Conservation (phyloP, 257 asterid species). For the Gynochthodes officinalis region DNA sequence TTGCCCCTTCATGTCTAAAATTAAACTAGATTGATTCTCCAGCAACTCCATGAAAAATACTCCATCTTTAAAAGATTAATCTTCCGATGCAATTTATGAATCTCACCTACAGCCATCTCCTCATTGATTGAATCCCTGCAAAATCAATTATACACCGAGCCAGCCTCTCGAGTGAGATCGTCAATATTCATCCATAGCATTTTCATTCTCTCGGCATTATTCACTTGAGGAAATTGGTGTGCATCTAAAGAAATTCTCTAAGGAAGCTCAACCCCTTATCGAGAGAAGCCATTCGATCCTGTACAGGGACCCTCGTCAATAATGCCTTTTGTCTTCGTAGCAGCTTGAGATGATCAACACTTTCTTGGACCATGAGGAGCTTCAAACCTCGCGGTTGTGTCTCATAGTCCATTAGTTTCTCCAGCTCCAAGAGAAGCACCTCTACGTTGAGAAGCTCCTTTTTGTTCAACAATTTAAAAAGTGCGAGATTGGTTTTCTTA, state of each 20-base stretch:
- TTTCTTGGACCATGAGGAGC: neutral
- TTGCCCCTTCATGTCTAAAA: neutral
- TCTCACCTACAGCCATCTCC: neutral
- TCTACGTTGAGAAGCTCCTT: neutral
- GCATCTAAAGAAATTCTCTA: neutral
- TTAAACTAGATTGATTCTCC: neutral
- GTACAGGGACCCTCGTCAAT: neutral
- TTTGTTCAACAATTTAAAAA: conserved; percentile 1
- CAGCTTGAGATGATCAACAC: neutral
- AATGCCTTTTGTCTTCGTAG: neutral
- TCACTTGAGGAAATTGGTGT: neutral
- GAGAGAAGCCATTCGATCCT: neutral
- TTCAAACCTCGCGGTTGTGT: neutral
- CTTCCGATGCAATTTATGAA: neutral
- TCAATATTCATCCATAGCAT: neutral
- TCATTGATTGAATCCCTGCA: neutral
- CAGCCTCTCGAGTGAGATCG: neutral
- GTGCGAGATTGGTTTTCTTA: neutral
- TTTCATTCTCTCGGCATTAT: neutral
- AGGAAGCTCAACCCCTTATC: conserved; percentile 2
- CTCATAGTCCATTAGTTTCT: neutral
- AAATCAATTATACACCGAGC: neutral
- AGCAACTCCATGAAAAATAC: neutral
- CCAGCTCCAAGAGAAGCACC: neutral
- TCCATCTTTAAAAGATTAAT: neutral